phyloP scores from a whole-genome alignment of 106 monocot genomes.

The Dactylorhiza incarnata region DNA sequence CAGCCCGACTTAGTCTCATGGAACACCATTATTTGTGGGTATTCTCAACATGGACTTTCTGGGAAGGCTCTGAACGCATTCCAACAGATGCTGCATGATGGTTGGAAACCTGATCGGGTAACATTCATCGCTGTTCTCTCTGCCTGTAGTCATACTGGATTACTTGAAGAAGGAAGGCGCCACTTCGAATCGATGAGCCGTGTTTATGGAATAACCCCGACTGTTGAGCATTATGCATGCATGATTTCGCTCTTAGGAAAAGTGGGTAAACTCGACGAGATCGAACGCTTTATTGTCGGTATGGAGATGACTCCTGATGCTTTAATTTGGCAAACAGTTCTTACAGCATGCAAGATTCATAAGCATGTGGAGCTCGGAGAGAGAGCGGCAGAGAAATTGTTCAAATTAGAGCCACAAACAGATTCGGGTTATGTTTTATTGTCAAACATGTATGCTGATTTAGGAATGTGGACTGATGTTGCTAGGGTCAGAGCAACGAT shows the following conservation, averaged over 20 bases:
- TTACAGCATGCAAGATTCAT: slow-evolving; percentile 38
- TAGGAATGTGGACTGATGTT: slow-evolving; percentile 3
- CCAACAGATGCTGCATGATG: slow-evolving; percentile 23
- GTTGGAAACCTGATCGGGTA: slow-evolving; percentile 23
- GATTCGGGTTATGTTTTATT: slow-evolving; percentile 7
- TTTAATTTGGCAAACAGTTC: slow-evolving; percentile 40
- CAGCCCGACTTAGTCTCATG: slow-evolving; percentile 27
- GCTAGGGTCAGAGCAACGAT: slow-evolving; percentile 7
- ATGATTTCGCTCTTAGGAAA: slow-evolving; percentile 35
- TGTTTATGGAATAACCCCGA: slow-evolving; percentile 16
- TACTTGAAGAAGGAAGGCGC: slow-evolving; percentile 26
- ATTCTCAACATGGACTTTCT: slow-evolving; percentile 35
- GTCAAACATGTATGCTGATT: slow-evolving; percentile 1
- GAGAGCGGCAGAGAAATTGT: slow-evolving; percentile 31
- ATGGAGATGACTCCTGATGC: slow-evolving; percentile 28
- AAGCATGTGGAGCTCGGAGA: slow-evolving; percentile 38
- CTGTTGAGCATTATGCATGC: slow-evolving; percentile 28
- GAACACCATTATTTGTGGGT: slow-evolving; percentile 37
- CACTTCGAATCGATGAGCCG: slow-evolving; percentile 18
- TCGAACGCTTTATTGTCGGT: slow-evolving; percentile 12
- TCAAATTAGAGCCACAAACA: slow-evolving; percentile 32
- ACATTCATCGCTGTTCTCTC: slow-evolving; percentile 49
- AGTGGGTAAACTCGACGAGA: slow-evolving; percentile 27
- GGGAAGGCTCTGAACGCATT: slow-evolving; percentile 24
- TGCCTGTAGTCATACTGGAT: slow-evolving; percentile 40